Evolutionary conservation across 1,284 basidiomycete genomes (phyloP), one percentile per base, ranked within the genome.

Genomic region (Irpex sp.): DNA sequence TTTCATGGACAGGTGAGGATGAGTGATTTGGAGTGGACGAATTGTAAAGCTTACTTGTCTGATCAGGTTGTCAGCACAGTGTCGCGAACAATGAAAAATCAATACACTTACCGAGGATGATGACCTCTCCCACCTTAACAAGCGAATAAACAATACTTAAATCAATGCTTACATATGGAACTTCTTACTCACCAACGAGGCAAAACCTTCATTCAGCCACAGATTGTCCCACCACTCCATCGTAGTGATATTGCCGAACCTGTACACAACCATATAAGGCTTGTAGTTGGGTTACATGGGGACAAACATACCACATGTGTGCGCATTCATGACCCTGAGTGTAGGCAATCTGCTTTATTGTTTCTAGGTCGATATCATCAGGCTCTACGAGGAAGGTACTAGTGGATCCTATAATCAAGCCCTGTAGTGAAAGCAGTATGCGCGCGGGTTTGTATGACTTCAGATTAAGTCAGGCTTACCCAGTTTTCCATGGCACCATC

Each of bases 401-500:
- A 1, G 94, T 95, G 57, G 95, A 83, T 31, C 95, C 95, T 6
- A 93, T 97, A 72, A 98, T 97, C 63, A 98, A 79, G 62, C 95
- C 94, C 87, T 83, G 57, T 36, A 17, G 9, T 11, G 11, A 61
- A 53, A 62, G 21, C 43, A 33, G 13, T 9, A 59, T 17, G 2
- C 33, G 21, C 19, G 17, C 15, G 8, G 33, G 6, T 21, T 11
- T 56, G 33, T 1, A 31, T 8, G 5, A 35, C 33, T n/a, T 26
- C 26, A 5, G 11, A 13, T 26, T 37, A 31, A 33, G 13, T 7
- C 19, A 4, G 26, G 62, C 68, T 55, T 71, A 81, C 83, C 90
- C 93, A 95, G 75, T 97, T 97, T 79, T 98, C 95, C 95, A 96
- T 97, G 1, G 94, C 95, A 59, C 90, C 89, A 73, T 97, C 95